Evolutionary conservation across 1,139 yeast species (phyloP), one percentile per base, ranked within the genome.

Genomic region (Pneumocystis carinii): DNA sequence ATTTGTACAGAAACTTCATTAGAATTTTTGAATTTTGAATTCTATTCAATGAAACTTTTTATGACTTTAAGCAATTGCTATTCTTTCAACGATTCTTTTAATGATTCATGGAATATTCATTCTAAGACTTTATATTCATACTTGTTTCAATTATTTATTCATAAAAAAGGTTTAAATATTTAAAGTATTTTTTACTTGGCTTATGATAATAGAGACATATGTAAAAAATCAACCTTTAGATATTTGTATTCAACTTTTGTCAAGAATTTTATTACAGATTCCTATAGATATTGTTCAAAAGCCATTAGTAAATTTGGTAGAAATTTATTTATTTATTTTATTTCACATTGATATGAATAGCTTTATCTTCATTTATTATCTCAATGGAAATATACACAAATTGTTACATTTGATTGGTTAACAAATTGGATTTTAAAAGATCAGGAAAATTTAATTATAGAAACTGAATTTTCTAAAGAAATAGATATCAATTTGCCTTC

Each of bases 1-100:
- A 66, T 68, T 38, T 67, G 70, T 63, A 68, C 79, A 8, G 79
- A 77, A 39, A 77, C 75, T 57, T 74, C 74, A 12, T 70, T 74
- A 65, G 64, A 70, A 65, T 15, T 75, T 66, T 64, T 74, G 6
- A 76, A 80, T 37, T 73, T 87, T 68, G 76, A 80, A 60, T 79
- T 78, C 67, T 73, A 73, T 64, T 75, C 85, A 0, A 73, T 86
- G 66, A 80, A 78, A 66, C 71, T 82, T 29, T 76, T 79, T 60
- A 67, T 73, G 2, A 64, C 71, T 2, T 66, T 80, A 59, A 68
- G 69, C 37, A 74, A 72, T 62, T 64, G 69, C 14, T 72, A 64
- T 62, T 66, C 69, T 14, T 67, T 68, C 7, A 69, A 71, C 42
- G 77, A 75, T 15, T 71, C 69, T 62, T 62, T 71, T 61, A 66